Evolutionary conservation across 108 stramenopile genomes (phyloP).

Genomic region (Nitzschia sp.): DNA sequence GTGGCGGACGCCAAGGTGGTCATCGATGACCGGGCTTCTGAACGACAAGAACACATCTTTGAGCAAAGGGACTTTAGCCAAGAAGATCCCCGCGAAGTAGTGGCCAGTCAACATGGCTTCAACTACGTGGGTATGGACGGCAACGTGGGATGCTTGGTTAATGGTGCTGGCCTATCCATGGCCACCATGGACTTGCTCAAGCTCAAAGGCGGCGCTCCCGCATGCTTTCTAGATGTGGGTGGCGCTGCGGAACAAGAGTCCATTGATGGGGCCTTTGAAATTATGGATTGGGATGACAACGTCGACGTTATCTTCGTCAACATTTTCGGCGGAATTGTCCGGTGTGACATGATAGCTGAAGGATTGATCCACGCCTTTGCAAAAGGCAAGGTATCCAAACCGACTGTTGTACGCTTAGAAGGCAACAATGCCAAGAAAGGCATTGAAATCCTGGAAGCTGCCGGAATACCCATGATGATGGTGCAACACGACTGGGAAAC

Average conservation of each 20-base stretch:
- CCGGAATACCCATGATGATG: constrained; percentile 69
- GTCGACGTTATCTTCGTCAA: constrained; percentile 82
- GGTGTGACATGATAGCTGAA: constrained; percentile 81
- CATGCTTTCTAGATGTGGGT: constrained; percentile 87
- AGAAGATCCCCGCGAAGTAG: constrained; percentile 87
- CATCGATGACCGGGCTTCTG: constrained; percentile 91
- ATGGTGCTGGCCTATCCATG: constrained; percentile 91
- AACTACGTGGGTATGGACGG: constrained; percentile 88
- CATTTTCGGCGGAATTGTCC: constrained; percentile 89
- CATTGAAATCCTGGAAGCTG: constrained; percentile 65
- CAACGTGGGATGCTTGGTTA: constrained; percentile 90
- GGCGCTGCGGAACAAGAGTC: constrained; percentile 55
- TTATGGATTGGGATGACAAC: constrained; percentile 55
- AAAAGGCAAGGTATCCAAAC: constrained; percentile 70
- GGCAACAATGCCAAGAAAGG: constrained; percentile 80
- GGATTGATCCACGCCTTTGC: constrained; percentile 80
- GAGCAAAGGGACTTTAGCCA: constrained; percentile 67
- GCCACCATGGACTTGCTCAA: constrained; percentile 89
- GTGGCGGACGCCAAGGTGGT: constrained; percentile 90
- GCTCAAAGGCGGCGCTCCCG: constrained; percentile 77
- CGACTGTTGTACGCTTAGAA: constrained; percentile 80
- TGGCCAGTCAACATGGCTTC: constrained; percentile 67
- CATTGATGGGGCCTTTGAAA: constrained; percentile 57
- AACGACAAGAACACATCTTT: constrained; percentile 74
- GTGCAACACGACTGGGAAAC: constrained; percentile 82